These are phyloP conservation scores for Ogataea dorogensis DNA, from an alignment of 805 yeast genomes.

Conservation along the genomic window DNA sequence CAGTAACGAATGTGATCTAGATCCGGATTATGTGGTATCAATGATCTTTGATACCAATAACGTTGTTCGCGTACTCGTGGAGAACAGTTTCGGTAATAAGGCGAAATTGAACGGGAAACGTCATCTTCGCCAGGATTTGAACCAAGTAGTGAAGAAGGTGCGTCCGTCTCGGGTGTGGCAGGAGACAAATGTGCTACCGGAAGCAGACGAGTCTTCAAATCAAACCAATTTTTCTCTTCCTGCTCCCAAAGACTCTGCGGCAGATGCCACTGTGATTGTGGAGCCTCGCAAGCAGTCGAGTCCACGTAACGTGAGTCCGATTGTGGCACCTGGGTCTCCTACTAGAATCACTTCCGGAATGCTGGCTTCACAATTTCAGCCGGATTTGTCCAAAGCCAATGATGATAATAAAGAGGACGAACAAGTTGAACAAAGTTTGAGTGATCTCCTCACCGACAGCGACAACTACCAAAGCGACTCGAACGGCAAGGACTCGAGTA, in stretches of 20 bases:
- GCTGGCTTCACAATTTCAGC: slow-evolving; percentile 30
- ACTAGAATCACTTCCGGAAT: slow-evolving; percentile 39
- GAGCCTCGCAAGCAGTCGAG: slow-evolving; percentile 28
- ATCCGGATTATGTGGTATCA: slow-evolving; percentile 67
- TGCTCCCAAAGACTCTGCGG: slow-evolving; percentile 20
- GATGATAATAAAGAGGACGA: slow-evolving; percentile 24
- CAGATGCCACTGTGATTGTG: slow-evolving; percentile 21
- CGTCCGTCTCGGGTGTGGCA: slow-evolving; percentile 30
- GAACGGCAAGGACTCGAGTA: slow-evolving; percentile 8
- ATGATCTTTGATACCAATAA: slow-evolving; percentile 60
- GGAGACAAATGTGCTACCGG: slow-evolving; percentile 6
- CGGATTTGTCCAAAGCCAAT: slow-evolving; percentile 34
- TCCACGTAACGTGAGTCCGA: slow-evolving; percentile 30
- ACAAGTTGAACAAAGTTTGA: slow-evolving; percentile 10
- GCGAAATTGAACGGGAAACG: slow-evolving; percentile 36
- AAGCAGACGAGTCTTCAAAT: slow-evolving; percentile 4
- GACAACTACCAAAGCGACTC: slow-evolving; percentile 26
- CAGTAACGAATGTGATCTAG: slow-evolving; percentile 66
- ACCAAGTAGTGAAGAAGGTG: slow-evolving; percentile 32
- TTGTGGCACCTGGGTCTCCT: slow-evolving; percentile 35
- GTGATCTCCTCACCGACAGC: slow-evolving; percentile 17
- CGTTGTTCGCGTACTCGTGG: slow-evolving; percentile 45
- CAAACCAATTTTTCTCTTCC: slow-evolving; percentile 19
- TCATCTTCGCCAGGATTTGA: slow-evolving; percentile 25
- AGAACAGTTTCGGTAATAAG: no score